Evolutionary conservation across 2,329 filamentous ascomycete genomes (phyloP).

Genomic region (Capronia epimyces): DNA sequence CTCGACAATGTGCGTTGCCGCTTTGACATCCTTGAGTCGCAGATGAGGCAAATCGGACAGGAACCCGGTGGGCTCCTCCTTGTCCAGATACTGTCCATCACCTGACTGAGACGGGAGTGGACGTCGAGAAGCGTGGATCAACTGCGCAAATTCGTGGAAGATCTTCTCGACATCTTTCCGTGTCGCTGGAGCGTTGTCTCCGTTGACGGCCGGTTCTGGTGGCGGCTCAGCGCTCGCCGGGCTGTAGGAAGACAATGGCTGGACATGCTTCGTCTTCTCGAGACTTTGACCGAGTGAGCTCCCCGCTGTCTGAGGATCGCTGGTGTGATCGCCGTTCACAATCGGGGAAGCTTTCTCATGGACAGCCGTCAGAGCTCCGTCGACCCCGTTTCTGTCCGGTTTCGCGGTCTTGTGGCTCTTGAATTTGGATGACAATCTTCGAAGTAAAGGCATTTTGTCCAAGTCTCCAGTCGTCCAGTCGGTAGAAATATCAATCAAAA

Average conservation of each 20-base stretch:
- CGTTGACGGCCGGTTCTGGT: constrained; percentile 7
- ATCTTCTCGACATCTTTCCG: constrained; percentile 38
- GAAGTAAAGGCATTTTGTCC: constrained; percentile 10
- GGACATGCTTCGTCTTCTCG: constrained; percentile 16
- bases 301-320: constrained; percentile 9
- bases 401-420: constrained; percentile 9
- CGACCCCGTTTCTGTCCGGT: background rate
- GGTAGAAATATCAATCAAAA: background rate
- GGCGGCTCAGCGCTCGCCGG: background rate
- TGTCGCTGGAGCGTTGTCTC: constrained; percentile 33
- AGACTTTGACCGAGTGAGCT: constrained; percentile 16
- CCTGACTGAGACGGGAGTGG: constrained; percentile 60
- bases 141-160: constrained; percentile 43
- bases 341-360: constrained; percentile 17
- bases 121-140: constrained; percentile 52
- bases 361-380: constrained; percentile 7
- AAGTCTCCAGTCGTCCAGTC: background rate
- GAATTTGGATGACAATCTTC: constrained; percentile 16
- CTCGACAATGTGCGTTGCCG: constrained; percentile 56
- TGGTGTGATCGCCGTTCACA: constrained; percentile 25
- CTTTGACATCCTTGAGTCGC: constrained; percentile 55
- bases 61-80: constrained; percentile 48
- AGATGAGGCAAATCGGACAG: constrained; percentile 56
- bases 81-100: constrained; percentile 54
- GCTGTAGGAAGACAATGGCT: constrained; percentile 5